These are phyloP conservation scores for Tripidium arundinaceum DNA, from an alignment of 202 grass and related monocot genomes.

Conservation along the genomic window DNA sequence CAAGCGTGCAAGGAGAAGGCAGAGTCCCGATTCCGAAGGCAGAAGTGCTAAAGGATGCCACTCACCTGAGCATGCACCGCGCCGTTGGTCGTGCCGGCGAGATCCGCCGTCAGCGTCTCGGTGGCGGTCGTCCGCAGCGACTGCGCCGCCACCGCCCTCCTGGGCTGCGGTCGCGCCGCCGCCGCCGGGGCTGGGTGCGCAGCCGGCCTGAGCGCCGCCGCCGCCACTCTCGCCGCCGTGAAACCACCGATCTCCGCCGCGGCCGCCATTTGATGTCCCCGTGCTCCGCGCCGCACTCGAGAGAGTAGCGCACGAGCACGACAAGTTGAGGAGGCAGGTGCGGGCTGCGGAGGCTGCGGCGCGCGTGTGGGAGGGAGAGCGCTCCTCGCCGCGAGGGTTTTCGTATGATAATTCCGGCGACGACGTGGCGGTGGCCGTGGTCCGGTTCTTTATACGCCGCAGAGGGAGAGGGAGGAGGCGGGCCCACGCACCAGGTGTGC, in stretches of 20 bases:
- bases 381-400: slow-evolving; percentile 24
- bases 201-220: slow-evolving; percentile 10
- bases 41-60: background rate
- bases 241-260: slow-evolving; percentile 55
- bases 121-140: slow-evolving; percentile 39
- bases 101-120: slow-evolving; percentile 51
- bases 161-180: slow-evolving; percentile 29
- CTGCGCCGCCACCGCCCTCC: slow-evolving; percentile 44
- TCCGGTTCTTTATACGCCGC: slow-evolving; percentile 39
- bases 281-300: slow-evolving; percentile 11
- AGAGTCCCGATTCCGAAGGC: too few relatives aligned
- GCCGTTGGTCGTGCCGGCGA: slow-evolving; percentile 54
- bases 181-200: background rate
- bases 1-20: background rate
- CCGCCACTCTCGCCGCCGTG: slow-evolving; percentile 31
- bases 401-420: slow-evolving; percentile 22
- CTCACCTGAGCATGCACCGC: slow-evolving; percentile 40
- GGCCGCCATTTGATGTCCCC: slow-evolving; percentile 39
- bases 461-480: background rate
- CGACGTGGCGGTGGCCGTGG: slow-evolving; percentile 15
- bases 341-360: slow-evolving; percentile 33
- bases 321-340: background rate
- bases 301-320: background rate
- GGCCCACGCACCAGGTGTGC: slow-evolving; percentile 25
- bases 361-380: background rate